Percentiles rank a stretch among this genome's conserved stretches.
These are phyloP conservation scores for Nakazawaea wickerhamii DNA, from an alignment of 805 yeast genomes.

Conservation along the genomic window DNA sequence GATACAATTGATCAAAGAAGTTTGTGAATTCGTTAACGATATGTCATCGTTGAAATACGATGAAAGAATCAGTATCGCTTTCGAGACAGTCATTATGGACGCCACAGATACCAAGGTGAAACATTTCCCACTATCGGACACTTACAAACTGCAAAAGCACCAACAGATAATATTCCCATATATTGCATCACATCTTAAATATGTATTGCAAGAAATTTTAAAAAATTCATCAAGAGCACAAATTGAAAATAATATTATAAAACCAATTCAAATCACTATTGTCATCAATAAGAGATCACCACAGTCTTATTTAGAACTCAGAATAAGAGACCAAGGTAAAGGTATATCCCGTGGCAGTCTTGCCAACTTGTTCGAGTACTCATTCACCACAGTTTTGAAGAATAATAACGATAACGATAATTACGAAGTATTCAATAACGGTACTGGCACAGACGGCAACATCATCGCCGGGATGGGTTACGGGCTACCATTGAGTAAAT, in stretches of 20 bases:
- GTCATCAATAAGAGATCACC: slow-evolving; percentile 27
- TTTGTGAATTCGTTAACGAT: slow-evolving; percentile 74
- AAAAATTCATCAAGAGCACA: slow-evolving; percentile 88
- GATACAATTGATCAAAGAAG: slow-evolving; percentile 53
- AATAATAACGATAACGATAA: slow-evolving; percentile 53
- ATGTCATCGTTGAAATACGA: slow-evolving; percentile 82
- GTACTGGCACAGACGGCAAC: slow-evolving; percentile 46
- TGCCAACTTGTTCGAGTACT: slow-evolving; percentile 72
- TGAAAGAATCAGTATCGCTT: slow-evolving; percentile 52
- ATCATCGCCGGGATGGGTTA: slow-evolving; percentile 93
- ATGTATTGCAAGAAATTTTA: slow-evolving; percentile 77
- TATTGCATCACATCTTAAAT: slow-evolving; percentile 83
- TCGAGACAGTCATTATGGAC: slow-evolving; percentile 35
- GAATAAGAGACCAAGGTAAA: slow-evolving; percentile 83
- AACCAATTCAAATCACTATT: slow-evolving; percentile 44
- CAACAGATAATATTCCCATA: slow-evolving; percentile 66
- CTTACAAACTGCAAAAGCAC: slow-evolving; percentile 3
- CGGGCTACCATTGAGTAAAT: slow-evolving; percentile 81
- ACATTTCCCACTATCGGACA: slow-evolving; percentile 21
- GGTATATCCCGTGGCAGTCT: slow-evolving; percentile 73
- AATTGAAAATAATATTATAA: slow-evolving; percentile 55
- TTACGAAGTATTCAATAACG: slow-evolving; percentile 56
- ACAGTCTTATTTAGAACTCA: slow-evolving; percentile 40
- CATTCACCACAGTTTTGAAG: slow-evolving; percentile 64
- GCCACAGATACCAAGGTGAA: slow-evolving; percentile 27